phyloP scores from a whole-genome alignment of 257 asterid species.

The Marsdenia floribunda region DNA sequence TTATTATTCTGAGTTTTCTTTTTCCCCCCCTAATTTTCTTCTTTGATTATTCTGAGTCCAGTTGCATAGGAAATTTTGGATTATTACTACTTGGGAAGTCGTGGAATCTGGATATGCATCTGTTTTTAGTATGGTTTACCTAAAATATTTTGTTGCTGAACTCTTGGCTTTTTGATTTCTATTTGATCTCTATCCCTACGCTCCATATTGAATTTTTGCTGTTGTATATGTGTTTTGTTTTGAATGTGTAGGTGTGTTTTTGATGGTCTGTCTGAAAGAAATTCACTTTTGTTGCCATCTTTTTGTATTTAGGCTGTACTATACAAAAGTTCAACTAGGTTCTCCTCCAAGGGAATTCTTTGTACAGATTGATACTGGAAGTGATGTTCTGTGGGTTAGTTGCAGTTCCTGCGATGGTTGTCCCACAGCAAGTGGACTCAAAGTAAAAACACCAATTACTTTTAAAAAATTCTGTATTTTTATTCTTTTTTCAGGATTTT shows the following conservation, averaged over 20 bases:
- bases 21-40: neutral
- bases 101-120: neutral
- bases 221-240: neutral
- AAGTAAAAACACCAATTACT: conserved; percentile 34
- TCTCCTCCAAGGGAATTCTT: conserved; percentile 85
- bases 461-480: neutral
- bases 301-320: conserved; percentile 65
- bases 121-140: neutral
- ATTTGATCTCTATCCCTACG: neutral
- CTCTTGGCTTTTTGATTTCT: neutral
- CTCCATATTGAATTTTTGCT: neutral
- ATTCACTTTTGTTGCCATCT: conserved; percentile 12
- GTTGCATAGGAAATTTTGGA: neutral
- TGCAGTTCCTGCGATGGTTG: conserved; percentile 88
- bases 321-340: conserved; percentile 75
- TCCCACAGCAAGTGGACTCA: conserved; percentile 91
- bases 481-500: neutral
- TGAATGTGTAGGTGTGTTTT: neutral
- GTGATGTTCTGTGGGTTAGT: conserved; percentile 95
- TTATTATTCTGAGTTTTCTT: neutral
- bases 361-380: conserved; percentile 97
- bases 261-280: neutral
- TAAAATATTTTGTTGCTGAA: neutral
- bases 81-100: neutral
- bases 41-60: neutral